Base-by-base conservation (phyloP, 2,329 filamentous ascomycete genomes). In the Fusarium staphyleae region DNA sequence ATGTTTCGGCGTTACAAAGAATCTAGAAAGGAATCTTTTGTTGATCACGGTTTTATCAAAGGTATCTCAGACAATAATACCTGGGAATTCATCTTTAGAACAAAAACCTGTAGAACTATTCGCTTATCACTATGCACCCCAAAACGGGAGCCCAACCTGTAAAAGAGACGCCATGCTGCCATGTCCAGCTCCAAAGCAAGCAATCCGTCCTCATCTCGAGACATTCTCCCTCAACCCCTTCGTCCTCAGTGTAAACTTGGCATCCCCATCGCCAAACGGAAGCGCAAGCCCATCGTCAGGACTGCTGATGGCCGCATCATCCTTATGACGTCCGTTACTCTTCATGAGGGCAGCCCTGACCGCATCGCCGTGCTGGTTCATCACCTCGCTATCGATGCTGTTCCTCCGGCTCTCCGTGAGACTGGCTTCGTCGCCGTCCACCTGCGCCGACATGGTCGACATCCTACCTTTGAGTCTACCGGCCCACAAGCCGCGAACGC, bases 401-500 rank as follows among this genome's bases (percentile, higher is more conserved):
- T 74, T 77, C 14, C 77, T 72, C 0, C 76, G 67, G 34, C 78
- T 80, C 0, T 69, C 71, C 1, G 71, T 72, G 1, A 68, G 63
- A 34, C 74, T 78, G 45, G 72, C 75, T 1, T 67, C 70, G 37
- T 76, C 77, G 19, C 75, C 76, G 8, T 75, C 66, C 5, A 60
- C 34, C 18, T 66, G 56, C 10, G 61, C 59, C 3, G 63, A 67
- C 73, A 70, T 59, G 12, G 60, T 66, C 1, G 68, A 68, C 51
- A 70, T 52, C 39, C 72, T 66, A 14, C 75, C 72, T 32, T 75
- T 76, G 22, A 81, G 63, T 26, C 79, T 72, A 0, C 82, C 81
- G 0, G 76, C 76, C 75, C 83, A 81, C 2, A 88, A 69, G 0
- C 85, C 85, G 22, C 84, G 74, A 0, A 88, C 80, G 9, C 85